Evolutionary conservation across 31 red algal genomes (phyloP).

Genomic region (Odonthalia washingtoniensis): DNA sequence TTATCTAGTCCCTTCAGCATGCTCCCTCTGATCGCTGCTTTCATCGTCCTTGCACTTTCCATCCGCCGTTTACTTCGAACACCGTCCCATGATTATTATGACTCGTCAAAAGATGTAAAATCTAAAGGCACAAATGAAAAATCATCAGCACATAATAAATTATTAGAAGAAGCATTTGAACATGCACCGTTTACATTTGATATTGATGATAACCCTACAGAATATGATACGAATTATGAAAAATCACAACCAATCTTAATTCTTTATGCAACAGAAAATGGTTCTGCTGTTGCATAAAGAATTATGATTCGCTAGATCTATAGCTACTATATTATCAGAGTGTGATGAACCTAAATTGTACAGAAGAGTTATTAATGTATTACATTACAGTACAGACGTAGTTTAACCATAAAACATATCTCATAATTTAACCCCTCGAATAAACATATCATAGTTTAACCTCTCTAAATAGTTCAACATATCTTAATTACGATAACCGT

Average conservation of each 20-base stretch:
- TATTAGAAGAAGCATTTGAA: slow-evolving; percentile 43
- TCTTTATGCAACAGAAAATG: slow-evolving; percentile 96
- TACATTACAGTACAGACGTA: slow-evolving; percentile 62
- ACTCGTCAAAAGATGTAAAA: not conserved
- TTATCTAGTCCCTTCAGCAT: too few relatives aligned
- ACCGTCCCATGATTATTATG: too few relatives aligned
- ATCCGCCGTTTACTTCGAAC: not conserved
- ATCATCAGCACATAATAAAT: slow-evolving; percentile 24
- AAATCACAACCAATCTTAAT: slow-evolving; percentile 59
- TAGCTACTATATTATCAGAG: slow-evolving; percentile 26
- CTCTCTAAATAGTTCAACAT: too few relatives aligned
- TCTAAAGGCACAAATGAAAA: not conserved
- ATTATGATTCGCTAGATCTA: slow-evolving; percentile 68
- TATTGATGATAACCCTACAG: not conserved
- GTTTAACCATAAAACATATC: too few relatives aligned
- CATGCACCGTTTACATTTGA: not conserved
- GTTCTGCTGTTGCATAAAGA: too few relatives aligned
- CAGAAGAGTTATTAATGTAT: slow-evolving; percentile 79
- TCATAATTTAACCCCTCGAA: too few relatives aligned
- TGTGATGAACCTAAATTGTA: not conserved
- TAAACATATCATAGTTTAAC: too few relatives aligned
- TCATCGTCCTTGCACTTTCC: not conserved
- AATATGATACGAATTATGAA: not conserved
- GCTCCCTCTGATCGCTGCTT: not conserved
- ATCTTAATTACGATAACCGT: too few relatives aligned